Evolutionary conservation across 108 stramenopile genomes (phyloP).

Genomic region (Cyclotella cryptica): DNA sequence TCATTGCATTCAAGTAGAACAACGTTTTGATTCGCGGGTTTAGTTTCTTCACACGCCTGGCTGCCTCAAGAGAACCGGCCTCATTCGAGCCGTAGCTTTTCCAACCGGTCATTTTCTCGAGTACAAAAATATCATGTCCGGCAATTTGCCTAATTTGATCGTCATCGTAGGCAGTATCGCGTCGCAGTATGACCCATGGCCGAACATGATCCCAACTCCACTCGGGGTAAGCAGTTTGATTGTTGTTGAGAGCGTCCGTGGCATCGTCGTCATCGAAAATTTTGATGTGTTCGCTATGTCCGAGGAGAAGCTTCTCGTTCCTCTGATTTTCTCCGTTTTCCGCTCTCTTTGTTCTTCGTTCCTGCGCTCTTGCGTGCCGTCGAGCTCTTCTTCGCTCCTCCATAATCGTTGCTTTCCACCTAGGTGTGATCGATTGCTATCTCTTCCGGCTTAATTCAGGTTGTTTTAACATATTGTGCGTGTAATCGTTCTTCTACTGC

Average conservation of each 20-base stretch:
- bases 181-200: constrained; percentile 35
- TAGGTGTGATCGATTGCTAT: no score
- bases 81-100: constrained; percentile 35
- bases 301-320: neutral
- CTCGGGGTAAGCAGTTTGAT: constrained; percentile 21
- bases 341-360: neutral
- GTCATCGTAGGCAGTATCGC: constrained; percentile 22
- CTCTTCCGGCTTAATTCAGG: no score
- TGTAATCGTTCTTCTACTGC: no score
- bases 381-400: constrained; percentile 3
- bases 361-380: constrained; percentile 3
- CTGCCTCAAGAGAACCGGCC: constrained; percentile 42
- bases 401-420: neutral
- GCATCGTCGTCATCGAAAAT: neutral
- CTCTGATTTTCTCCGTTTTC: neutral
- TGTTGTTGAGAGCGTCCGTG: neutral
- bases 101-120: constrained; percentile 46
- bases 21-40: constrained; percentile 46
- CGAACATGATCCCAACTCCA: constrained; percentile 50
- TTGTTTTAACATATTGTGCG: no score
- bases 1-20: constrained; percentile 52
- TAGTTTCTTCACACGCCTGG: constrained; percentile 33
- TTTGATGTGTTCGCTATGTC: constrained; percentile 1
- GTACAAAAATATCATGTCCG: constrained; percentile 42
- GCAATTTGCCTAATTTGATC: constrained; percentile 42